These are phyloP conservation scores for Coemansia sp. DNA, from an alignment of 192 early-diverging fungal species.

Conservation along the genomic window DNA sequence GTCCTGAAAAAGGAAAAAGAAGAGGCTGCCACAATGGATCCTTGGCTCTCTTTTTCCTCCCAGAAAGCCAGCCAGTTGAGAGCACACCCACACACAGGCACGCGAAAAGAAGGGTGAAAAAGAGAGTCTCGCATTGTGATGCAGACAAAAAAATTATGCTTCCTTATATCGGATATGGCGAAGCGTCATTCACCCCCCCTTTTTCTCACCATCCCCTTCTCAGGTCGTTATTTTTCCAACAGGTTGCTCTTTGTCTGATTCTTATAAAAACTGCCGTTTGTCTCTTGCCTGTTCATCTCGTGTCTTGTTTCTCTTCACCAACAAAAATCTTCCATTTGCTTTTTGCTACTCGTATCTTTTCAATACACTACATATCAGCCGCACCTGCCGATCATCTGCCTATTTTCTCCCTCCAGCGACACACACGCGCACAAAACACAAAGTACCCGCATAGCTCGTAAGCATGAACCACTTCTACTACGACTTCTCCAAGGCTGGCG, in stretches of 20 bases:
- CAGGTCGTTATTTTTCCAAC: too few species aligned
- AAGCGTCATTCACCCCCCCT: background rate
- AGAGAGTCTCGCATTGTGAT: background rate
- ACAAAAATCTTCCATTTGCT: background rate
- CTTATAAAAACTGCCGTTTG: background rate
- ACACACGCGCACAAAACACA: too few species aligned
- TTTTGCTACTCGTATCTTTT: background rate
- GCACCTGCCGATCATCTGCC: too few species aligned
- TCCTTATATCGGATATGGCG: background rate
- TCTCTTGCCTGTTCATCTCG: background rate
- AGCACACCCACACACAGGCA: background rate
- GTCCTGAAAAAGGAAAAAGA: constrained; percentile 1
- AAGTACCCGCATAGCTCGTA: background rate
- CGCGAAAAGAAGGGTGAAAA: background rate
- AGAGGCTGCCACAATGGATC: background rate
- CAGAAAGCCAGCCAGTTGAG: background rate
- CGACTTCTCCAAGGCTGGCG: constrained; percentile 41
- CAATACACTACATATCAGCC: background rate
- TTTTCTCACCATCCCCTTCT: background rate
- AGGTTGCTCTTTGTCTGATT: background rate
- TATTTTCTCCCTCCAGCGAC: background rate
- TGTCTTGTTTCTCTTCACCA: background rate
- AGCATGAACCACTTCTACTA: constrained; percentile 40
- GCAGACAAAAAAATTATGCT: background rate
- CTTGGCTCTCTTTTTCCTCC: constrained; percentile 1